Evolutionary conservation across 441 rosid genomes (phyloP), one percentile per base, ranked within the genome.

Genomic region (Corymbia citriodora): DNA sequence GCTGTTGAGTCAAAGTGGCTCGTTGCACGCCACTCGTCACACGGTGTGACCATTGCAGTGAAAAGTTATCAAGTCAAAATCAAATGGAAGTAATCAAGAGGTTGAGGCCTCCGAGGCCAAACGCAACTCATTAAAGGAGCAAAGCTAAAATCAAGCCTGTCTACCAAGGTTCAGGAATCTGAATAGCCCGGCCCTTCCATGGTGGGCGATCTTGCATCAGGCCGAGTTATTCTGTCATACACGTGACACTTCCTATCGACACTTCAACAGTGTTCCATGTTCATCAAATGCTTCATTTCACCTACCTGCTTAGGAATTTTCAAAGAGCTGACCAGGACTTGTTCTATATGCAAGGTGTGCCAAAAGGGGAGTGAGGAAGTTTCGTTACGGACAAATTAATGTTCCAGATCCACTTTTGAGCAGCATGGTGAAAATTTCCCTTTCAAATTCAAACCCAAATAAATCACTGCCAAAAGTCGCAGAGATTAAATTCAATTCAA

Each of bases 231-330:
- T 65, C 31, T n/a, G 36, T 15, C 74, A n/a, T 65, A 0, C 21
- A 17, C 72, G n/a, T 19, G 0, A 15, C 36, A 18, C 74, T 0
- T n/a, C 74, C 36, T n/a, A n/a, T 65, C 17, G 79, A 36, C 31
- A 68, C 40, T 68, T 68, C 45, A 68, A 31, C 0, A 31, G 40
- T 68, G 74, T 12, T 16, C 40, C 1, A 36, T 40, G 50, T 74
- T 36, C 15, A 11, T 68, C 31, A 9, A 33, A 70, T 33, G 81
- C 45, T 36, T 9, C 48, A 33, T 70, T 6, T 74, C 83, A 40
- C 40, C 81, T 0, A 33, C 83, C 29, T 21, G 50, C 83, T 74
- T 50, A 3, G 0, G 83, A 74, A 74, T 0, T 40, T 74, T 40
- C 83, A 72, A 23, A 40, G 83, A 40, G 83, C 21, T 74, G 50